These are phyloP conservation scores for Achaetomium macrosporum DNA, from an alignment of 2,329 filamentous ascomycete species.

Conservation along the genomic window DNA sequence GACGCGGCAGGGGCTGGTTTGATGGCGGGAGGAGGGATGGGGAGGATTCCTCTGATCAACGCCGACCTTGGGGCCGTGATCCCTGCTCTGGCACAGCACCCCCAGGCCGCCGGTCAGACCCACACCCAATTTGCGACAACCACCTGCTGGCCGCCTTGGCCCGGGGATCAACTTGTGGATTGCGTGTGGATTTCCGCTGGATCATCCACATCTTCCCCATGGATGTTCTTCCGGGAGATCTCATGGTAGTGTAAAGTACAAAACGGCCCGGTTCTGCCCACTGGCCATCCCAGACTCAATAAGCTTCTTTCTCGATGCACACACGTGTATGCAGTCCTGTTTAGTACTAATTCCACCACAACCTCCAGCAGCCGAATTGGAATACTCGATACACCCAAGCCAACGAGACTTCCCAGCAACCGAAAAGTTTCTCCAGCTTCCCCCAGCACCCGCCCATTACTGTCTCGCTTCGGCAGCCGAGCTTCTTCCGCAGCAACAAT, in stretches of 20 bases:
- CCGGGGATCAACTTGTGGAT: constrained; percentile 39
- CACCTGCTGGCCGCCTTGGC: constrained; percentile 34
- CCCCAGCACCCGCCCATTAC: constrained; percentile 3
- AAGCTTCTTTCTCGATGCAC: constrained; percentile 38
- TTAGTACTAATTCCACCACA: constrained; percentile 37
- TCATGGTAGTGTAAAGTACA: constrained; percentile 31
- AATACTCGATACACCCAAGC: constrained; percentile 21
- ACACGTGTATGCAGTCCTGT: constrained; percentile 16
- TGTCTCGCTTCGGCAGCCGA: constrained; percentile 1
- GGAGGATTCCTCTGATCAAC: constrained; percentile 25
- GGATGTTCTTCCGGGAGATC: constrained; percentile 41
- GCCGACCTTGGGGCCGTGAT: constrained; percentile 30
- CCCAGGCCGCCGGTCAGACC: constrained; percentile 33
- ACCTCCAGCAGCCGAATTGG: constrained; percentile 25
- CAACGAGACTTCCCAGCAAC: neutral
- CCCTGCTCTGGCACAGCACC: constrained; percentile 35
- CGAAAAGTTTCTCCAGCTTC: neutral
- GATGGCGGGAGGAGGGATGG: constrained; percentile 5
- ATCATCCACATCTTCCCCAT: constrained; percentile 39
- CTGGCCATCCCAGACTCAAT: constrained; percentile 34
- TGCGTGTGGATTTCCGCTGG: constrained; percentile 43
- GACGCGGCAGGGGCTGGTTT: constrained; percentile 4
- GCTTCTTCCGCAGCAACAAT: constrained; percentile 28
- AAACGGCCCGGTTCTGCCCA: constrained; percentile 30
- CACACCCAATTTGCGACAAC: constrained; percentile 53